These are phyloP conservation scores for Dendrocalamus sinicus DNA, from an alignment of 176 grass and related monocot species.

Conservation along the genomic window DNA sequence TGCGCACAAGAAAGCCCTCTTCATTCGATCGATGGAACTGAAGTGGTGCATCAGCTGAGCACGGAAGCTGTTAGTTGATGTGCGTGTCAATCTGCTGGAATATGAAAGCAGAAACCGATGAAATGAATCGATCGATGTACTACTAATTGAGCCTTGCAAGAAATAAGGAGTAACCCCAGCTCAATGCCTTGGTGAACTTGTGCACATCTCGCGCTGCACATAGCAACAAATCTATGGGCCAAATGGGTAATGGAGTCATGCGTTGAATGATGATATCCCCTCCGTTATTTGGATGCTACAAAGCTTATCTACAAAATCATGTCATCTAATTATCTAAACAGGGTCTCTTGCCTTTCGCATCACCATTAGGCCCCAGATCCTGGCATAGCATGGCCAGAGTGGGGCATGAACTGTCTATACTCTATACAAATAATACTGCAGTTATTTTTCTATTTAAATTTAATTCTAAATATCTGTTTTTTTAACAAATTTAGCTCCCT, in stretches of 20 bases:
- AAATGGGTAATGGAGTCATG: not conserved
- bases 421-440: no score
- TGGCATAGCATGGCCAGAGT: not conserved
- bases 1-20: not conserved
- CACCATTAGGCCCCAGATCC: constrained; percentile 11
- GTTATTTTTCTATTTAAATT: no score
- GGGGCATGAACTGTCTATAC: not conserved
- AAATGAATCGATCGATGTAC: not conserved
- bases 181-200: not conserved
- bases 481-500: accelerated
- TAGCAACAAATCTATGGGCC: not conserved
- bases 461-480: no score
- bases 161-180: not conserved
- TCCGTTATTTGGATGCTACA: not conserved
- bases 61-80: not conserved
- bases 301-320: not conserved
- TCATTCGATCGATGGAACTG: not conserved
- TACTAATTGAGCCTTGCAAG: constrained; percentile 19
- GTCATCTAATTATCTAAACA: constrained; percentile 1
- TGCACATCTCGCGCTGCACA: not conserved
- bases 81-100: not conserved
- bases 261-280: not conserved
- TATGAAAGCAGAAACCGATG: not conserved
- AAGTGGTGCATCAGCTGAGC: not conserved
- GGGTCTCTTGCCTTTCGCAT: not conserved